phyloP scores from a whole-genome alignment of 371 early-diverging fungal species.

The Mucor lusitanicus region DNA sequence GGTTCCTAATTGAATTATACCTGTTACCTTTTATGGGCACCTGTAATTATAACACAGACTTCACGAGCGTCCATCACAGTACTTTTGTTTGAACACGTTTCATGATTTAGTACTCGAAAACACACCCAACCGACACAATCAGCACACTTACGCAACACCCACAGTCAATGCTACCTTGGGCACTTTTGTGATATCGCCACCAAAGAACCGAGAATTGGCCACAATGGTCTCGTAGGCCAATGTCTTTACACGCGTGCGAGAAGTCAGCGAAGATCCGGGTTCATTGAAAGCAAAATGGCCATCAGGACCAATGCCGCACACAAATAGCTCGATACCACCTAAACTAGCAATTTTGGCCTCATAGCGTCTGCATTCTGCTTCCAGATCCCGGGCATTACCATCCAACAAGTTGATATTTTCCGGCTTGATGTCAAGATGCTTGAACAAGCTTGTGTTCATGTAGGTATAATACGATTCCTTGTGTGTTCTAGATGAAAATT shows the following conservation, averaged over 20 bases:
- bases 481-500: slow-evolving; percentile 49
- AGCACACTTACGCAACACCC: slow-evolving; percentile 54
- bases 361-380: slow-evolving; percentile 58
- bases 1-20: slow-evolving; percentile 78
- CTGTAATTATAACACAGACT: slow-evolving; percentile 80
- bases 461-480: slow-evolving; percentile 64
- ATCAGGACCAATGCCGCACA: slow-evolving; percentile 35
- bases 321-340: slow-evolving; percentile 63
- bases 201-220: slow-evolving; percentile 74
- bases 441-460: slow-evolving; percentile 64
- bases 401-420: slow-evolving; percentile 62
- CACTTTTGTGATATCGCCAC: slow-evolving; percentile 67
- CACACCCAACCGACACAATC: not conserved
- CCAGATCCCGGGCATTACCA: slow-evolving; percentile 62
- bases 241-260: slow-evolving; percentile 71
- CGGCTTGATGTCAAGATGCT: slow-evolving; percentile 57
- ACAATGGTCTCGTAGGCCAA: slow-evolving; percentile 74
- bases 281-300: slow-evolving; percentile 79
- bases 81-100: slow-evolving; percentile 3
- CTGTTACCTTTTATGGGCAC: slow-evolving; percentile 74
- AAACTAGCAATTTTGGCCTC: slow-evolving; percentile 56
- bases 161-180: slow-evolving; percentile 74
- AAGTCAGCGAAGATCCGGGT: slow-evolving; percentile 69
- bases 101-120: not conserved
- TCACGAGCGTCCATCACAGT: slow-evolving; percentile 86